Base-by-base conservation (phyloP, 352 stramenopile genomes). In the Phytopythium chamaehyphon region DNA sequence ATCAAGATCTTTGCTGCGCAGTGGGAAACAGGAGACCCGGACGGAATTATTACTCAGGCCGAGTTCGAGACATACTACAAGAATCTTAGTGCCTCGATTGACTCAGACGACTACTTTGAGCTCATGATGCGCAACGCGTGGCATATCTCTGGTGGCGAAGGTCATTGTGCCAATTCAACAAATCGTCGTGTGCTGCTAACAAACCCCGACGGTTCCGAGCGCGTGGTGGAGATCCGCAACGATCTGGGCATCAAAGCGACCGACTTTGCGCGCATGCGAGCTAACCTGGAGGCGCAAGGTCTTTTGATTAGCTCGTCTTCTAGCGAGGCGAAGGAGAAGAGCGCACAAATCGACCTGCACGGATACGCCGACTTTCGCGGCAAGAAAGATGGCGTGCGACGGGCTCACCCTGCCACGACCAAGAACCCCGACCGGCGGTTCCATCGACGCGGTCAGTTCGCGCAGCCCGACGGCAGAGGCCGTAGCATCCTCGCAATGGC, bases 31-130 rank as follows among this genome's bases (percentile, higher is more conserved):
- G 52, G 58, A 12, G 54, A 75, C 12, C 58, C 58, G 11, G 69
- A 80, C 33, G 71, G 66, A 0, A 51, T 69, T 6, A 59, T 83
- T 40, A 66, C 62, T 15, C 50, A 51, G 15, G 51, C 51, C 18
- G 64, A 83, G 47, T 83, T 73, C 46, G 73, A 78, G 33, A 68
- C 83, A 21, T 98, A 97, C 69, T 98, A 98, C 67, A 64, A 71
- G 6, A 96, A 96, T 57, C 62, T 97, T 18, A 93, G 80, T 22
- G 83, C 82, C 18, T 75, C 62, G 23, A 91, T 97, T 50, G 86
- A 97, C 47, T 74, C 92, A 63, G 90, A 97, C 59, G 86, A 97
- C 38, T 96, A 97, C 56, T 98, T 97, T 56, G 87, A 96, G 66
- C 65, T 93, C 44, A 95, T 97, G 82, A 89, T 97, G 62, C 83